phyloP scores from a whole-genome alignment of 2,329 filamentous ascomycete genomes.

The Aspergillus transmontanensis region DNA sequence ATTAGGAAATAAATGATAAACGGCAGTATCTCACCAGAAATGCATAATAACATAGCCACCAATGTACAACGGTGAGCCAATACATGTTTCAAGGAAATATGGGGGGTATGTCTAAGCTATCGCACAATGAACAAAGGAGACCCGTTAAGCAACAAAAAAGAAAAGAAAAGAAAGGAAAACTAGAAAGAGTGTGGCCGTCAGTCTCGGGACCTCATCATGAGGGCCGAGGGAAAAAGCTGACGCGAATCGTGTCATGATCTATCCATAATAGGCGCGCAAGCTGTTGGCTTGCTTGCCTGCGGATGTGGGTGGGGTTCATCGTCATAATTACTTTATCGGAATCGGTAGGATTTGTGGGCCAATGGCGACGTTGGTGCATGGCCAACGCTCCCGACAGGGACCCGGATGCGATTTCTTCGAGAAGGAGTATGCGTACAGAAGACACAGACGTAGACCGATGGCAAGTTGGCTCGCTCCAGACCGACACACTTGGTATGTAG shows the following conservation, averaged over 20 bases:
- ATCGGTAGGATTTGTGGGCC: slow-evolving; percentile 45
- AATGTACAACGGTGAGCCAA: slow-evolving; percentile 7
- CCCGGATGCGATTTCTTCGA: slow-evolving; percentile 38
- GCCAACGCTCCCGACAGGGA: slow-evolving; percentile 32
- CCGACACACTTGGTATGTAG: slow-evolving; percentile 62
- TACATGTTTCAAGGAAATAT: slow-evolving; percentile 15
- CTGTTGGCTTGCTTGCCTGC: not conserved
- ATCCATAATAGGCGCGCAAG: slow-evolving; percentile 2
- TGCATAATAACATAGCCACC: slow-evolving; percentile 14
- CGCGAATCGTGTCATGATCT: not conserved
- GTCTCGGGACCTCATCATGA: not conserved
- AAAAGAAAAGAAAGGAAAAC: not conserved
- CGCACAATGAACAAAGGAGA: slow-evolving; percentile 19
- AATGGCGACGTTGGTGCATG: slow-evolving; percentile 43
- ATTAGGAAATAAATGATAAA: slow-evolving; percentile 5
- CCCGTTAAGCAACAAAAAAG: slow-evolving; percentile 2
- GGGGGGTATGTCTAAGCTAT: slow-evolving; percentile 17
- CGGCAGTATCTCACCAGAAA: slow-evolving; percentile 11
- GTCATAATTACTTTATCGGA: slow-evolving; percentile 26
- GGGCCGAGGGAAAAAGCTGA: not conserved
- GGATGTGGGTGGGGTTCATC: not conserved
- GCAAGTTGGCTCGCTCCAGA: slow-evolving; percentile 50
- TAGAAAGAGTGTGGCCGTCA: slow-evolving; percentile 6
- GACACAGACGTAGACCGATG: slow-evolving; percentile 54
- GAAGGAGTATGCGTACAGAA: slow-evolving; percentile 52